Evolutionary conservation across 768 basidiomycete species (phyloP), one percentile per base, ranked within the genome.

Genomic region (Lactarius tabidus): DNA sequence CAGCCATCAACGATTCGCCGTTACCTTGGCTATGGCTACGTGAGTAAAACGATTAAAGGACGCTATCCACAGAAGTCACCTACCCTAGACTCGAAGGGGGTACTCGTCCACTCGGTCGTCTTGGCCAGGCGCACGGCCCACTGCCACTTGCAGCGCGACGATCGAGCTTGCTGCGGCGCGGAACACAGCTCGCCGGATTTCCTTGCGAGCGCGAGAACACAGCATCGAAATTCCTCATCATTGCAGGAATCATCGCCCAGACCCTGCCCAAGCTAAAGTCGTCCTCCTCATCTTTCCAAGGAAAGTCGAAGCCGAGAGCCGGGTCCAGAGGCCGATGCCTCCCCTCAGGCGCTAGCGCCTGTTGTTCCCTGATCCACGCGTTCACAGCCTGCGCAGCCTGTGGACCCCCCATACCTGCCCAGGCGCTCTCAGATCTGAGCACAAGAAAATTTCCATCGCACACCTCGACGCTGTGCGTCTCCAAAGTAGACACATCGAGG

Each of bases 401-500:
- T 10, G 60, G 18, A 1, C 64, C 60, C 45, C 33, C 35, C 36
- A 61, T 33, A 41, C 29, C 12, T 1, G n/a, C 8, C 59, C 64
- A 65, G 3, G 58, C 52, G 14, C 15, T 20, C 29, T 51, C 20
- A 8, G 64, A 56, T 1, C 64, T 55, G 20, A 65, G 45, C n/a
- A 65, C 55, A 23, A 61, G 59, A 39, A 65, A 60, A 31, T 65
- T 59, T 12, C 64, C 59, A 26, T 60, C 29, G 54, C 45, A 48
- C n/a, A 65, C 38, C 36, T 65, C 64, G 8, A 61, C 23, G 29
- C 59, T 61, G 29, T 41, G 59, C 35, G 57, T 60, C 31, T 41
- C 29, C 23, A 65, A 54, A 3, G 59, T 56, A 20, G 45, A 28
- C 29, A 12, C 36, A 5, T 61, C 43, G 8, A 28, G 54, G n/a